A percentile compares a stretch with the other conserved stretches of the same genome.
Evolutionary conservation across 176 grass and related monocot species (phyloP).

Genomic region (Aegilops longissima): DNA sequence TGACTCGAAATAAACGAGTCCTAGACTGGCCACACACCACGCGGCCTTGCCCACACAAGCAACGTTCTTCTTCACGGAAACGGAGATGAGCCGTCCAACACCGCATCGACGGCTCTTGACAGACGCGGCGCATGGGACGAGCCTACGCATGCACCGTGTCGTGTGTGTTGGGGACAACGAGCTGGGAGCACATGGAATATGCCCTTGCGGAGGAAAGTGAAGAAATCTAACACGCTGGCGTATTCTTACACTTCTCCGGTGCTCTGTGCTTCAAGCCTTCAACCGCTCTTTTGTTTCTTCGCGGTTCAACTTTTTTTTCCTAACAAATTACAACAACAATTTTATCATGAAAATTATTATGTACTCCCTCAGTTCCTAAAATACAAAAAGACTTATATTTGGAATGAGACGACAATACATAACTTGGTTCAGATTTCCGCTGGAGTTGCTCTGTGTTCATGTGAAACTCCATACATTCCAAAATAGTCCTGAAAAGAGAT

Average conservation of each 20-base stretch:
- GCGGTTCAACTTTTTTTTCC: no score
- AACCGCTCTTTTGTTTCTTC: no score
- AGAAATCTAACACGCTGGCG: constrained; percentile 30
- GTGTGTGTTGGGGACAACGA: neutral
- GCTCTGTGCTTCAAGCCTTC: no score
- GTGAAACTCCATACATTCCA: neutral
- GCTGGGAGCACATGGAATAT: constrained; percentile 20
- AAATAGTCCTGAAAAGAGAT: neutral
- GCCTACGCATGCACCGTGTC: neutral
- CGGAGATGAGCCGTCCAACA: neutral
- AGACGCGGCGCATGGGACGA: neutral
- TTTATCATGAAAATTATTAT: no score
- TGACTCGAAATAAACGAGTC: neutral
- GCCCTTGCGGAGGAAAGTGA: neutral
- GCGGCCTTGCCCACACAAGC: neutral
- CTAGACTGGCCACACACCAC: neutral
- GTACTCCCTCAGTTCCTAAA: no score
- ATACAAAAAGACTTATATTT: no score
- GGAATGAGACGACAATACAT: no score
- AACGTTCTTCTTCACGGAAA: neutral
- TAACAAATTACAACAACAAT: no score
- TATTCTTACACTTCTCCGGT: no score
- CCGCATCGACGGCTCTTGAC: neutral
- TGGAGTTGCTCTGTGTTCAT: no score
- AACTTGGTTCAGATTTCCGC: no score